Percentiles rank a stretch among this genome's conserved stretches.
These are phyloP conservation scores for Rheum nobile DNA, from an alignment of 148 eudicot genomes.

Conservation along the genomic window DNA sequence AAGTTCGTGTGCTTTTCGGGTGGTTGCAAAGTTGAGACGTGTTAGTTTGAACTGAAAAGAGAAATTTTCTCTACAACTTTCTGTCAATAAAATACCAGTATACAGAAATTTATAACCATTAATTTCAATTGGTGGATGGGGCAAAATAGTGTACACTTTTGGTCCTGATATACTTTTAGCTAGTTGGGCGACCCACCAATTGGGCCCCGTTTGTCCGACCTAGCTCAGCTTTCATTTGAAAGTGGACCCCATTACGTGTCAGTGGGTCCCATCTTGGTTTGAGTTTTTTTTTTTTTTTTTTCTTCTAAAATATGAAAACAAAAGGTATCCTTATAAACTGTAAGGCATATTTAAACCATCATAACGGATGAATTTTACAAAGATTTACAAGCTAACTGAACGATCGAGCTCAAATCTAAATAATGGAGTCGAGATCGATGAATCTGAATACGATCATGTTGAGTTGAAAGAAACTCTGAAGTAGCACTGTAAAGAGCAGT, in stretches of 20 bases:
- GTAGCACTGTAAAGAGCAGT: too few species aligned
- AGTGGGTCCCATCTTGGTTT: not conserved
- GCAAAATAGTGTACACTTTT: not conserved
- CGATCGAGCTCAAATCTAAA: too few species aligned
- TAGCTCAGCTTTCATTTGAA: not conserved
- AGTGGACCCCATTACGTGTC: not conserved
- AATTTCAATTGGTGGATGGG: not conserved
- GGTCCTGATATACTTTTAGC: not conserved
- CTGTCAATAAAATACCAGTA: not conserved
- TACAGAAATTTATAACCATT: not conserved
- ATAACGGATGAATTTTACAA: too few species aligned
- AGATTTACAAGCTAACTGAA: too few species aligned
- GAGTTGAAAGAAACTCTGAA: too few species aligned
- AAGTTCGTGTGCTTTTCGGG: not conserved
- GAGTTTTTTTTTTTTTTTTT: too few species aligned
- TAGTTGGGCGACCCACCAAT: slow-evolving; percentile 3
- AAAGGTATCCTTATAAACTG: too few species aligned
- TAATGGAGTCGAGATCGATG: too few species aligned
- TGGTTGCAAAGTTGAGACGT: not conserved
- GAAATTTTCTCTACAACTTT: not conserved
- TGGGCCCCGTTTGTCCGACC: not conserved
- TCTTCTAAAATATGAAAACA: too few species aligned
- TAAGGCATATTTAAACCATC: too few species aligned
- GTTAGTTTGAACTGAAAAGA: not conserved
- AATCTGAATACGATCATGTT: too few species aligned